Conservation (phyloP, 306 rosid species). For the Quercus suber region DNA sequence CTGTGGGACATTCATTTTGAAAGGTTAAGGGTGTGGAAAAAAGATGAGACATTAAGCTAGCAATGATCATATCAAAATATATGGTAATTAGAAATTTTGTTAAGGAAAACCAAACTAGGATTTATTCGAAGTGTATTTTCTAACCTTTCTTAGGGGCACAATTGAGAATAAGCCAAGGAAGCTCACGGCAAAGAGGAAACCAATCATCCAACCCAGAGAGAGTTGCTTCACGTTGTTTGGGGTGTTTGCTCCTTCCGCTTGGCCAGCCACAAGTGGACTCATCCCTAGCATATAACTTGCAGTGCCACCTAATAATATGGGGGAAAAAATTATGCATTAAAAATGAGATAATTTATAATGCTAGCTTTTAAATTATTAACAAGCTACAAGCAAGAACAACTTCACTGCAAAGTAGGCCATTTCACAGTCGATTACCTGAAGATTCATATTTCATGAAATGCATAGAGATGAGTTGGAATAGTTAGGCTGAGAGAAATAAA, state of each 20-base stretch:
- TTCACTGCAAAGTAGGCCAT: not conserved
- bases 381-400: not conserved
- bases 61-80: not conserved
- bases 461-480: too few species aligned
- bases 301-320: constrained; percentile 54
- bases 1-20: constrained; percentile 21
- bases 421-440: too few species aligned
- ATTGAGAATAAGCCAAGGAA: constrained; percentile 74
- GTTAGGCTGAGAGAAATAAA: too few species aligned
- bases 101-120: not conserved
- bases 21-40: not conserved
- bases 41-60: too few species aligned
- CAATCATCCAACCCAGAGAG: constrained; percentile 67
- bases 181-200: constrained; percentile 66
- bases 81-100: not conserved
- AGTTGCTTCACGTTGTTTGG: constrained; percentile 53
- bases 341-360: too few species aligned
- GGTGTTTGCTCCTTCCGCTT: constrained; percentile 44
- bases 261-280: constrained; percentile 62
- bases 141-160: constrained; percentile 71
- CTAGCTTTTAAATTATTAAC: not conserved
- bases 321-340: too few species aligned
- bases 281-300: constrained; percentile 71
- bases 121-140: not conserved
- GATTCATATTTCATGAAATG: too few species aligned